These are phyloP conservation scores for Cladobotryum protrusum DNA, from an alignment of 2,329 filamentous ascomycete genomes.

Conservation along the genomic window DNA sequence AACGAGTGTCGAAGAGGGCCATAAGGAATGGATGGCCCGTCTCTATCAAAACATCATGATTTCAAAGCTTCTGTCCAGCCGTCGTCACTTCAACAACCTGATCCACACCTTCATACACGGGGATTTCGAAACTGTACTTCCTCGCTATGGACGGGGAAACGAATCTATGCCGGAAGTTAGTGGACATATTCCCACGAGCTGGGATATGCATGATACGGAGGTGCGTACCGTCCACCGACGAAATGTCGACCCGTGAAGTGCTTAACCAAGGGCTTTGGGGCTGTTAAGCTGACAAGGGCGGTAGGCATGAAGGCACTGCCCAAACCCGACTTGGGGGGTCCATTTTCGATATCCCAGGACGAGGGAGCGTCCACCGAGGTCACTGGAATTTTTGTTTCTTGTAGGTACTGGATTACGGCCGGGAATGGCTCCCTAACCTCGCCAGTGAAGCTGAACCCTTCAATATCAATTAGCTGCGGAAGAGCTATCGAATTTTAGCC, in stretches of 20 bases:
- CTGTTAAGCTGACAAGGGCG: conserved; percentile 80
- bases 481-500: background rate
- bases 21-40: conserved; percentile 8
- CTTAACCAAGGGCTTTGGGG: conserved; percentile 83
- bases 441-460: conserved; percentile 86
- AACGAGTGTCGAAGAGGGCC: conserved; percentile 1
- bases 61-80: conserved; percentile 47
- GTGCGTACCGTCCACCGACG: conserved; percentile 68
- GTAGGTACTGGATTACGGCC: conserved; percentile 69
- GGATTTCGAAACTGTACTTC: conserved; percentile 81
- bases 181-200: background rate
- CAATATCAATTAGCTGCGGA: conserved; percentile 11
- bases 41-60: background rate
- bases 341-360: conserved; percentile 86
- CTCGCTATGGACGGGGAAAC: conserved; percentile 69
- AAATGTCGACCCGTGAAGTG: conserved; percentile 87
- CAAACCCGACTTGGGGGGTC: conserved; percentile 69
- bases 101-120: conserved; percentile 77
- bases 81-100: conserved; percentile 73
- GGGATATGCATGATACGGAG: background rate
- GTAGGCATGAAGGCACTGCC: conserved; percentile 76
- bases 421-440: conserved; percentile 91
- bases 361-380: conserved; percentile 89
- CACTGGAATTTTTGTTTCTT: conserved; percentile 67
- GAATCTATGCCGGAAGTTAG: conserved; percentile 51